These are phyloP conservation scores for Chenopodium album DNA, from an alignment of 148 eudicot genomes.

Conservation along the genomic window DNA sequence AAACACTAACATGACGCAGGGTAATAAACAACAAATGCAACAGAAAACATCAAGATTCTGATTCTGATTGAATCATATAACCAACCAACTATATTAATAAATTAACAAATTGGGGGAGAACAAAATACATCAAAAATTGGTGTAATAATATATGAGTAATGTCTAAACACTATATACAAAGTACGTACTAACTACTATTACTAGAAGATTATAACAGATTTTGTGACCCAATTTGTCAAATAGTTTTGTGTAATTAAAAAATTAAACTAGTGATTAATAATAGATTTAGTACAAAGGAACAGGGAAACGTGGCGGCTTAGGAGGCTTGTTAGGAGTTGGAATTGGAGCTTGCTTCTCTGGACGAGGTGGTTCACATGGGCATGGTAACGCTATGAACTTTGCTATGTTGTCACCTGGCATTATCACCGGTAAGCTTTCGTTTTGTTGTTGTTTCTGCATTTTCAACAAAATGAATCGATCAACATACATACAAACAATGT, in stretches of 20 bases:
- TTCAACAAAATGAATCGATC: background rate
- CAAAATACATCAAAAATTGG: background rate
- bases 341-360: conserved; percentile 17
- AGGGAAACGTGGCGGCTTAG: conserved; percentile 50
- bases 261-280: background rate
- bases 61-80: background rate
- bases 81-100: background rate
- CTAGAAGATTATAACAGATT: background rate
- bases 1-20: background rate
- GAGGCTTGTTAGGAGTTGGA: conserved; percentile 38
- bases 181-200: background rate
- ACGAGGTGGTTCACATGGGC: conserved; percentile 64
- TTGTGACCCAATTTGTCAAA: conserved; percentile 3
- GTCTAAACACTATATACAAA: conserved; percentile 11
- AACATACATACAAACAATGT: background rate
- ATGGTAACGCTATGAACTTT: conserved; percentile 74
- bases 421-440: conserved; percentile 51
- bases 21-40: background rate
- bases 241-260: background rate
- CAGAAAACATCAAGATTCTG: background rate
- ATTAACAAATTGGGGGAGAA: background rate
- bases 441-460: conserved; percentile 22
- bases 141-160: background rate
- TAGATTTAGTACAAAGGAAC: conserved; percentile 39
- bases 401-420: conserved; percentile 76